Base-by-base conservation (phyloP, 2,329 filamentous ascomycete genomes). In the Ambrosiella cleistominuta region DNA sequence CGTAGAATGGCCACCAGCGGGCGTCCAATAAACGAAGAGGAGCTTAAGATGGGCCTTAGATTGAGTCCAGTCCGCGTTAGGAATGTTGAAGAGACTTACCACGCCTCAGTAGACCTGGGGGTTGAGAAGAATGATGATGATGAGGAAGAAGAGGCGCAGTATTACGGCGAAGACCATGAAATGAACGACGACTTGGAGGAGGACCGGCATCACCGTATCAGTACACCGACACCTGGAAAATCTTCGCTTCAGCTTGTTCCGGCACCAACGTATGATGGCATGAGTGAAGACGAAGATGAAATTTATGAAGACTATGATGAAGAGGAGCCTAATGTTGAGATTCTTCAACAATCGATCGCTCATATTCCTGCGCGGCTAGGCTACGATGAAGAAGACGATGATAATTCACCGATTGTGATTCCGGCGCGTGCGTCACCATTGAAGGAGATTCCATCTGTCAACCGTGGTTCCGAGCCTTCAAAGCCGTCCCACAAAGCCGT, bases 1-100 rank as follows among this genome's bases (percentile, higher is more conserved):
- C 85, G 82, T 67, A 79, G 88, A 47, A 88, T 95, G 79, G 80
- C 80, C 13, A 76, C 76, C 56, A 82, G 79, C 62, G 85, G 84
- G 4, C 78, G 82, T 61, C 80, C 83, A 0, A 80, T 91, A 63
- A 82, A 86, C 64, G 72, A 83, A 57, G 79, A 82, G 60, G 81
- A 84, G 64, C 69, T 84, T 56, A 82, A 81, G 66, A 80, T 82
- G 75, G 84, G 86, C 1, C 69, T 89, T 44, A 76, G 79, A 5
- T 72, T 83, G 15, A 80, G 78, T 60, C 80, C 80, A 0, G 74
- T 82, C 17, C 75, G 76, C 37, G 71, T 81, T 42, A 71, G 72
- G 44, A 73, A 78, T 52, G 74, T 76, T 1, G 73, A 71, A 50
- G 75, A 75, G 65, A 77, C 72, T 0, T 65, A 66, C 5, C 67